Evolutionary conservation across 2,329 filamentous ascomycete genomes (phyloP).

Genomic region (Xylaria sp.): DNA sequence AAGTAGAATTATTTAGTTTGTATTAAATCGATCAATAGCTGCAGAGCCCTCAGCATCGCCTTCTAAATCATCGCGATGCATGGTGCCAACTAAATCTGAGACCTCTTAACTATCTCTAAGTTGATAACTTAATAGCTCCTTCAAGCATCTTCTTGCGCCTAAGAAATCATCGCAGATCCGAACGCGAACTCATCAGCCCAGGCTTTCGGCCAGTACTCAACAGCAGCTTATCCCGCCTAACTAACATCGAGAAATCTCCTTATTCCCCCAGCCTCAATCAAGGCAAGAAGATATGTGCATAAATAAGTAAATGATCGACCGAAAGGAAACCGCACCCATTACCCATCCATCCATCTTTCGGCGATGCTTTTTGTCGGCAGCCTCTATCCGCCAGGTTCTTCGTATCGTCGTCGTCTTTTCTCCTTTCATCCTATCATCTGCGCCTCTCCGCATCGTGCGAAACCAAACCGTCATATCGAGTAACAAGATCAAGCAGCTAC

Average conservation of each 20-base stretch:
- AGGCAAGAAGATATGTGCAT: too few relatives aligned
- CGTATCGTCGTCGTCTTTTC: not conserved
- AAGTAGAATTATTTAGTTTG: not conserved
- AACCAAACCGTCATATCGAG: not conserved
- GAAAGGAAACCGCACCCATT: not conserved
- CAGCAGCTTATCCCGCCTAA: not conserved
- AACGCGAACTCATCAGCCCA: not conserved
- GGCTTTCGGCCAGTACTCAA: not conserved
- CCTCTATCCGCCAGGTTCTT: too few relatives aligned
- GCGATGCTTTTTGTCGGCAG: too few relatives aligned
- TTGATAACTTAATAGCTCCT: too few relatives aligned
- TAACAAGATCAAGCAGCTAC: constrained; percentile 5
- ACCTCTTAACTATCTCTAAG: too few relatives aligned
- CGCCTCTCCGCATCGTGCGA: not conserved
- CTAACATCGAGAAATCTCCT: not conserved
- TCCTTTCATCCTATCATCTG: too few relatives aligned
- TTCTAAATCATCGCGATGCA: not conserved
- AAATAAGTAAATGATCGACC: too few relatives aligned
- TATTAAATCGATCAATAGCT: not conserved
- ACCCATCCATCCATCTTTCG: too few relatives aligned
- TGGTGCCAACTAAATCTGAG: not conserved
- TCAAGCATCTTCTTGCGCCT: not conserved
- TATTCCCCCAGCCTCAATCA: not conserved
- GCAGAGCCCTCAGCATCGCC: not conserved
- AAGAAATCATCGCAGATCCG: not conserved